Evolutionary conservation across 371 early-diverging fungal species (phyloP), one percentile per base, ranked within the genome.

Genomic region (Batkoa obscura): DNA sequence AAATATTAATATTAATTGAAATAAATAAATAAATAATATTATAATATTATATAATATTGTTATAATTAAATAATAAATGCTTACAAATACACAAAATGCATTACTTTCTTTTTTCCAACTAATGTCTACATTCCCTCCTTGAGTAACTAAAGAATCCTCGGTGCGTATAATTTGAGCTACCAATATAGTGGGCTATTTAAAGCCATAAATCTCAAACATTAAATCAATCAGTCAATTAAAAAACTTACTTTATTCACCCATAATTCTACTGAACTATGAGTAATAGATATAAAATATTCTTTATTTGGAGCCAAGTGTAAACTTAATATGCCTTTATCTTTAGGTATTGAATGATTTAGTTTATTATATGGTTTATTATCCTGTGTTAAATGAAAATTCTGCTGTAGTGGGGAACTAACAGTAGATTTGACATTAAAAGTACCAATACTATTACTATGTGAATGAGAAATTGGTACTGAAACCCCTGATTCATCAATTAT

Each of bases 51-150:
- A 33, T 15, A 35, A 23, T 23, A 23, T 23, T 23, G 23, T 23
- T 23, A 23, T 23, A 23, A 23, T 23, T 23, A 23, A 23, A 23
- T 13, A 6, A 37, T n/a, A 6, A 15, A 39, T 30, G 23, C 53
- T 53, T 53, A 53, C 53, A 41, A 53, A 53, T 10, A 34, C 30
- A 41, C 53, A 53, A 53, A 53, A 53, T 12, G 37, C 12, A 37
- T n/a, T 5, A 8, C 38, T 38, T n/a, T 53, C 53, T 5, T 17
- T 15, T 41, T 41, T 36, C 53, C 53, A 53, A 31, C 23, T 17
- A 36, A 53, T 15, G 23, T 53, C 53, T 2, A 31, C 30, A 30
- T 53, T 53, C 9, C 13, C 39, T 8, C 53, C 53, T 17, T 53
- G 30, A 3, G 53, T 17, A n/a, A 53, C 53, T 6, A 53, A 12